These are phyloP conservation scores for Tolypocladium tundrense DNA, from an alignment of 2,329 filamentous ascomycete species.

Conservation along the genomic window DNA sequence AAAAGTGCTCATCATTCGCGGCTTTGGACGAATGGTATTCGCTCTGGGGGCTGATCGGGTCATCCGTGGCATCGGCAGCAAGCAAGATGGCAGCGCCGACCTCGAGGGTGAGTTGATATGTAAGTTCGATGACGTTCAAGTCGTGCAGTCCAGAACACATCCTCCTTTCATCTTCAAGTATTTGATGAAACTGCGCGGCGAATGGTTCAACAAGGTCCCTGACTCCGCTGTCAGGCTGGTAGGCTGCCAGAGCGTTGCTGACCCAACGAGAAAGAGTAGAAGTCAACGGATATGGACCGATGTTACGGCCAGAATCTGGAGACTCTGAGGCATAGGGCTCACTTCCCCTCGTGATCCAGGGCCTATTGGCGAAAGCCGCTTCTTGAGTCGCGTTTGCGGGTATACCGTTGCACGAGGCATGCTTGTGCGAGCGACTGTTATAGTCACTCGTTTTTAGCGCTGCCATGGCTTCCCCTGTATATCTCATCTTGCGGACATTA, in stretches of 20 bases:
- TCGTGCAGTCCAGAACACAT: slow-evolving; percentile 1
- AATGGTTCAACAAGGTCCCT: background rate
- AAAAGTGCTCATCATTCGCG: slow-evolving; percentile 2
- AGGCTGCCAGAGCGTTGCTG: background rate
- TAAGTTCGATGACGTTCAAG: slow-evolving; percentile 1
- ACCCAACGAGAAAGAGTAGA: slow-evolving; percentile 2
- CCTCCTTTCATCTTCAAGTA: background rate
- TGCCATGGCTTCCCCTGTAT: background rate
- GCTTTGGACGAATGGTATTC: slow-evolving; percentile 1
- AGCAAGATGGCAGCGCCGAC: slow-evolving; percentile 1
- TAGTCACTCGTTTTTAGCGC: background rate
- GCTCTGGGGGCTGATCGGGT: background rate
- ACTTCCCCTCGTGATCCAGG: background rate
- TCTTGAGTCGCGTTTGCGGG: background rate
- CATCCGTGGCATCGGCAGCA: background rate
- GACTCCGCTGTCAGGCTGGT: background rate
- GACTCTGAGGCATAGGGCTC: background rate
- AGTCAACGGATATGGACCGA: slow-evolving; percentile 2
- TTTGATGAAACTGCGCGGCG: background rate
- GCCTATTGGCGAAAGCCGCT: background rate
- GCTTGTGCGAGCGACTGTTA: background rate
- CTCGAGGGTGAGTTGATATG: slow-evolving; percentile 1
- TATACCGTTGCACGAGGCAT: too few species aligned
- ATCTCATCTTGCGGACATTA: slow-evolving; percentile 1
- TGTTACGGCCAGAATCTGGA: background rate